Evolutionary conservation across 805 yeast genomes (phyloP).

Genomic region (Myxozyma sirexii): DNA sequence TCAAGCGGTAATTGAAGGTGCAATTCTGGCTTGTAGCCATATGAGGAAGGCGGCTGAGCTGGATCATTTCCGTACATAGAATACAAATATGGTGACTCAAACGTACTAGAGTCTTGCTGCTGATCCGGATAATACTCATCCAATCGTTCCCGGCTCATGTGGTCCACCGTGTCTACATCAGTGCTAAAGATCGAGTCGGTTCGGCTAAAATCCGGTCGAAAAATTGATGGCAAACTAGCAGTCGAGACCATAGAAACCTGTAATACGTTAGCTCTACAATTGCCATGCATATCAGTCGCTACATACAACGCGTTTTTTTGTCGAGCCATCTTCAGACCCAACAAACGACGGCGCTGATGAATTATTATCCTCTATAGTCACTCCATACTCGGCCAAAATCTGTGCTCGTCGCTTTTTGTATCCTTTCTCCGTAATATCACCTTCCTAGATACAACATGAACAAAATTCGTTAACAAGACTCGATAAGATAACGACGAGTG

Average conservation of each 20-base stretch:
- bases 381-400: conserved; percentile 17
- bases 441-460: conserved; percentile 48
- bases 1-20: conserved; percentile 60
- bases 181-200: background rate
- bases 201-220: conserved; percentile 1
- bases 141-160: background rate
- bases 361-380: background rate
- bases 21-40: background rate
- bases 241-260: background rate
- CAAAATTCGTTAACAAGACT: background rate
- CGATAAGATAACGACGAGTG: background rate
- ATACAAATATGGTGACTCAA: conserved; percentile 1
- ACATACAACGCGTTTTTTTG: background rate
- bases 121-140: background rate
- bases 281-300: background rate
- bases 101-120: background rate
- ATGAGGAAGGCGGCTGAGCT: conserved; percentile 13
- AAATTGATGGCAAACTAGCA: background rate
- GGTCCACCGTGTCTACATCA: background rate
- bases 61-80: background rate
- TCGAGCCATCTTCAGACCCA: conserved; percentile 3
- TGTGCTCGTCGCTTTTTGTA: conserved; percentile 59
- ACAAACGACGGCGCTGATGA: background rate
- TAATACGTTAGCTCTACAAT: background rate
- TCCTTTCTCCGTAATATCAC: conserved; percentile 74